phyloP scores from a whole-genome alignment of 208 protist genomes.

The Leishmania tropica region DNA sequence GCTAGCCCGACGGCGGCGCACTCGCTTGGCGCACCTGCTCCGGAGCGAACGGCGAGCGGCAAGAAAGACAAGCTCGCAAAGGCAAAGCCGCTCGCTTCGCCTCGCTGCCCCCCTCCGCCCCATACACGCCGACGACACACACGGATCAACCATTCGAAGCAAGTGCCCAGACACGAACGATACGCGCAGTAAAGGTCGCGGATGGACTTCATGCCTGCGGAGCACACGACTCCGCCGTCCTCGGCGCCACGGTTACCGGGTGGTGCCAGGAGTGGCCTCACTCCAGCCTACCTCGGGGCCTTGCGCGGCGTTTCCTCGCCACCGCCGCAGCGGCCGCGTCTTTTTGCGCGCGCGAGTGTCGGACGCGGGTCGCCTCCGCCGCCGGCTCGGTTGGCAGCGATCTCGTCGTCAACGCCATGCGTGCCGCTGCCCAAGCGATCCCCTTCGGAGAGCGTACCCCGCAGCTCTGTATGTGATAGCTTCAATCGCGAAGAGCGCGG shows the following conservation, averaged over 20 bases:
- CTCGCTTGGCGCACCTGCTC: background rate
- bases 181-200: too few species aligned
- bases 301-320: slow-evolving; percentile 8
- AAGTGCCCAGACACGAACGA: background rate
- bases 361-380: slow-evolving; percentile 20
- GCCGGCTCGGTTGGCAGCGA: slow-evolving; percentile 26
- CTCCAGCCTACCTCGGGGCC: background rate
- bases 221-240: background rate
- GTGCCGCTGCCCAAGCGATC: background rate
- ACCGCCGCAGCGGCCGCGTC: slow-evolving; percentile 21
- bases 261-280: background rate
- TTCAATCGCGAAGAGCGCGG: background rate
- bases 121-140: background rate
- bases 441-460: background rate
- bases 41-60: background rate
- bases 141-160: background rate
- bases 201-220: slow-evolving; percentile 1
- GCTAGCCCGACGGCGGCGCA: background rate
- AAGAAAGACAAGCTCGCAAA: background rate
- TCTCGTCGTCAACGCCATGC: slow-evolving; percentile 2
- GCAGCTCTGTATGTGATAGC: background rate
- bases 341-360: slow-evolving; percentile 14
- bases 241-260: background rate
- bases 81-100: background rate
- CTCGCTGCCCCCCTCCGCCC: background rate